Percentiles rank a stretch among this genome's conserved stretches.
Conservation (phyloP, 495 filamentous ascomycete genomes). For the Geopyxis carbonaria region DNA sequence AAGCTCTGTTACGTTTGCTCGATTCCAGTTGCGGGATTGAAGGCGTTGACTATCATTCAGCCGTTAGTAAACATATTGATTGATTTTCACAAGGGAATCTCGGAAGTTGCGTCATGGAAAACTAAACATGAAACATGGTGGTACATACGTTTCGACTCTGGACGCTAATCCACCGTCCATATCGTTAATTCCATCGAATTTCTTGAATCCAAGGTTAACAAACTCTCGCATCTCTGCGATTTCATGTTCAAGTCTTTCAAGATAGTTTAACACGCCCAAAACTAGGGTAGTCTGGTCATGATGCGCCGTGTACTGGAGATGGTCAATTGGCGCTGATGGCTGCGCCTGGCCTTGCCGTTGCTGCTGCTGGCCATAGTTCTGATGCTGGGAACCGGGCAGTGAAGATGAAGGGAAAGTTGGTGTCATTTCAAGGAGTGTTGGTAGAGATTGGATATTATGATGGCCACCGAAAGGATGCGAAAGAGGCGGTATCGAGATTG, state of each 20-base stretch:
- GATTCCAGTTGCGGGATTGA: constrained; percentile 16
- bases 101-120: neutral
- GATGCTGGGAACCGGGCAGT: neutral
- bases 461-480: too few relatives aligned
- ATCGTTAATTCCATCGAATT: constrained; percentile 11
- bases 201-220: constrained; percentile 15
- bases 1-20: constrained; percentile 14
- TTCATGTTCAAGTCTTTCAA: constrained; percentile 15
- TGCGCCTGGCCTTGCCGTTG: neutral
- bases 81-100: neutral
- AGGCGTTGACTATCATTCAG: constrained; percentile 10
- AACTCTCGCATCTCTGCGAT: constrained; percentile 18
- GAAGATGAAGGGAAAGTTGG: neutral
- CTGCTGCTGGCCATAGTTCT: neutral
- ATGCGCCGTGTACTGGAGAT: constrained; percentile 12
- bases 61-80: neutral
- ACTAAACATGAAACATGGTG: neutral
- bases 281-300: constrained; percentile 22
- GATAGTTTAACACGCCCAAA: constrained; percentile 17
- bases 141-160: constrained; percentile 12
- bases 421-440: neutral
- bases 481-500: too few relatives aligned
- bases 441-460: neutral
- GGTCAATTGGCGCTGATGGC: constrained; percentile 1
- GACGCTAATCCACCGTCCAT: constrained; percentile 8